Evolutionary conservation across 148 eudicot species (phyloP), one percentile per base, ranked within the genome.

Genomic region (Chenopodium berlandieri): DNA sequence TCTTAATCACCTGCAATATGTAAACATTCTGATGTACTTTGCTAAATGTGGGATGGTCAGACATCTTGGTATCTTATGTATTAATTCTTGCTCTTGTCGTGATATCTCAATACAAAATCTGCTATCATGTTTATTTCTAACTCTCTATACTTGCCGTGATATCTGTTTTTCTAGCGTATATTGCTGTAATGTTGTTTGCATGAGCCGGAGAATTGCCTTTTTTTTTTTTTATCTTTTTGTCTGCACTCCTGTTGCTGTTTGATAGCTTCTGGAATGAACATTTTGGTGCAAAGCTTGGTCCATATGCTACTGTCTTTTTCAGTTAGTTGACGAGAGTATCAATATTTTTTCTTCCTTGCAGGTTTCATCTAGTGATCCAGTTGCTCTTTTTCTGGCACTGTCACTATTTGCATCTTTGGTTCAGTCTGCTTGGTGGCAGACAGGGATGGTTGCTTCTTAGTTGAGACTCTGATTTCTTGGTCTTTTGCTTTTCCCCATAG

Each of bases 401-500:
- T 71, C 14, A 82, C 77, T 60, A 73, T 73, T 31, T 87, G 83
- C 79, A 84, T 10, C 77, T 77, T 80, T 23, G 60, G 32, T 78
- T 77, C 87, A 19, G 79, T 84, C 52, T 84, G 81, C 65, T 66
- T 69, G 56, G 50, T 25, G 66, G 58, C 76, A 46, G 83, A 19
- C n/a, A 78, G 73, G 78, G 74, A 63, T 25, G 69, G 11, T 76
- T 76, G 79, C 83, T 78, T 83, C 74, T 73, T 78, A 76, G 83
- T 70, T 77, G 56, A 72, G 77, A 83, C 76, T 58, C 69, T 67
- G 67, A 75, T 69, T 70, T 83, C 76, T 79, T 82, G 76, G 64
- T 84, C 86, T 11, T 79, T 77, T 73, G 71, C 85, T 84, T 88
- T 88, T 46, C 88, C 88, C 90, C 90, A 88, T 75, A 88, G 64